Base-by-base conservation (phyloP, 352 stramenopile genomes). In the Globisporangium solare region DNA sequence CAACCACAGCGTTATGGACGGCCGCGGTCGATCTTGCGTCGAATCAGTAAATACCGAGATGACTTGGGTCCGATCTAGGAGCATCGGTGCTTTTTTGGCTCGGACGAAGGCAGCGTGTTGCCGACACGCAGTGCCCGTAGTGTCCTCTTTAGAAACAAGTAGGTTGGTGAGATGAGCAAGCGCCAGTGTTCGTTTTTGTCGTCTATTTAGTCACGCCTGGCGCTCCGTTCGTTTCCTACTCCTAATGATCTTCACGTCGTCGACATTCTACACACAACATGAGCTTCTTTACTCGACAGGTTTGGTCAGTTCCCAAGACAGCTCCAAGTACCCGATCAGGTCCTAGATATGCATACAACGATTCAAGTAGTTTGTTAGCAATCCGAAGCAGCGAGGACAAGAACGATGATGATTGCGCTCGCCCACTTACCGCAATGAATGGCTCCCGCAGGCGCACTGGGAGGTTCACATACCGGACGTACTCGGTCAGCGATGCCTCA, bases 381-480 rank as follows among this genome's bases (percentile, higher is more conserved):
- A 1, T 11, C 27, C 27, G 5, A n/a, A 18, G 43, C 15, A 53
- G 11, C 32, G 22, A 47, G 47, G 8, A 17, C 12, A 35, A n/a
- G 18, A 2, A 17, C 10, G 11, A 37, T 13, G 10, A 13, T 1
- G 10, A 35, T 47, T 6, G 13, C 7, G 37, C 6, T 53, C 63
- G 14, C 10, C 7, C 27, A 8, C 27, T 35, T 60, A 83, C 84
- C 68, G 86, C 62, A 20, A 94, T 68, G 55, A 86, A 94, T 5
- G 68, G 67, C n/a, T 74, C 58, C 22, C 82, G 71, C 24, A 83
- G 63, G 0, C 51, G 60, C 27, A 70, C 63, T 22, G 79, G 64
- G 1, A 94, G 57, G 39, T 92, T 88, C 31, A 94, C 58, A 42
- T 69, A 75, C 53, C 76, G 67, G 39, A 89, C 83, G 47, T 94